Evolutionary conservation across 306 rosid species (phyloP).

Genomic region (Prunus dulcis): DNA sequence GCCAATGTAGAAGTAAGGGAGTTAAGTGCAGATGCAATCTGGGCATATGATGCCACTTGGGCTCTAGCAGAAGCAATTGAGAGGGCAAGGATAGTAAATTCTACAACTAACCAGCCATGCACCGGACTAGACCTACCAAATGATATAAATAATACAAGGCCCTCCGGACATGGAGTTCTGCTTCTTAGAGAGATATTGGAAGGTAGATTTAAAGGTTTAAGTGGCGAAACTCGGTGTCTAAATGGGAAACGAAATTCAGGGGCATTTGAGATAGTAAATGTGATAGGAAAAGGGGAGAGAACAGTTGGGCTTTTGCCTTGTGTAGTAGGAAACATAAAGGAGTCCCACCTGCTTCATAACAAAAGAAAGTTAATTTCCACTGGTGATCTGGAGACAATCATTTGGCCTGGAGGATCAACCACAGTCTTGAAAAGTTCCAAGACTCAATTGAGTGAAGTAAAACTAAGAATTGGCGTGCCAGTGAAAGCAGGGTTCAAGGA

Average conservation of each 20-base stretch:
- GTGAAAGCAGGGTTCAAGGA: neutral
- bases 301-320: too few species aligned
- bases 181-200: too few species aligned
- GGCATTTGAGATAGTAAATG: neutral
- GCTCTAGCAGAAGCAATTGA: neutral
- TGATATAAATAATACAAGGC: too few species aligned
- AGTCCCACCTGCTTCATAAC: neutral
- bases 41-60: slow-evolving; percentile 7
- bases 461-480: slow-evolving; percentile 4
- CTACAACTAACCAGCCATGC: neutral
- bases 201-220: too few species aligned
- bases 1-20: neutral
- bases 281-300: neutral
- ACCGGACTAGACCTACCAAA: too few species aligned
- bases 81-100: neutral
- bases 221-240: too few species aligned
- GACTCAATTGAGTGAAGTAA: neutral
- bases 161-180: too few species aligned
- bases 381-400: neutral
- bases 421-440: neutral
- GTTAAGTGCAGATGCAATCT: neutral
- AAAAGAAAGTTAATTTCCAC: neutral
- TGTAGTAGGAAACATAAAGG: neutral
- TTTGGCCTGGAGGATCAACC: neutral
- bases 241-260: neutral